Evolutionary conservation across 805 yeast genomes (phyloP), one percentile per base, ranked within the genome.

Genomic region (Saturnispora mendoncae): DNA sequence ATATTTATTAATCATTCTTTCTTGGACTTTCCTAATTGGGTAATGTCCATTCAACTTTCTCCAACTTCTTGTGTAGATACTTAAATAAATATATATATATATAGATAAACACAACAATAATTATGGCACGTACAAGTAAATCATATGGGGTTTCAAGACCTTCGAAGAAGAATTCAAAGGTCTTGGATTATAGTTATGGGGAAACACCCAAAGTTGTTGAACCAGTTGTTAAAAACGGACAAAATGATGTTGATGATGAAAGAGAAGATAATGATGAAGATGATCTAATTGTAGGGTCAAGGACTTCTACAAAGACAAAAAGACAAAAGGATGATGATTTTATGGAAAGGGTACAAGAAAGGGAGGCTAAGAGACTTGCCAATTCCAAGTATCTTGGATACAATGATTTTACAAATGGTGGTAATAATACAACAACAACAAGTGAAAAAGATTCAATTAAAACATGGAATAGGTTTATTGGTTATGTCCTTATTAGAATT

Each of bases 401-500:
- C 17, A 21, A n/a, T 4, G 49, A 46, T 13, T 37, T 32, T 25
- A 9, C 21, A 17, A 51, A 7, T 6, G 12, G 8, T 8, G 21
- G 33, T 18, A 8, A 46, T 15, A 38, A 41, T 24, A 44, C 43
- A 17, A 38, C 45, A 14, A 45, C 46, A 30, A 6, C 26, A 7
- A 10, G 26, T 23, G 48, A 52, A 25, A 25, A 21, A 5, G 37
- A 43, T 10, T 9, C 6, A 9, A 23, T 30, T 10, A 37, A 37
- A 37, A 10, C 19, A 3, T 60, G 62, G 61, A 41, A 23, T 15
- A 28, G 37, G 12, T 25, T 55, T 25, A 44, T 59, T 40, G 64
- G 64, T 3, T 60, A 51, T 36, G 36, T 54, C 2, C 31, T 42
- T 2, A 44, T 60, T 15, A 39, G 65, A 23, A 37, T 59, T 2